Base-by-base conservation (phyloP, 2,329 filamentous ascomycete genomes). In the Fusarium penzigii region DNA sequence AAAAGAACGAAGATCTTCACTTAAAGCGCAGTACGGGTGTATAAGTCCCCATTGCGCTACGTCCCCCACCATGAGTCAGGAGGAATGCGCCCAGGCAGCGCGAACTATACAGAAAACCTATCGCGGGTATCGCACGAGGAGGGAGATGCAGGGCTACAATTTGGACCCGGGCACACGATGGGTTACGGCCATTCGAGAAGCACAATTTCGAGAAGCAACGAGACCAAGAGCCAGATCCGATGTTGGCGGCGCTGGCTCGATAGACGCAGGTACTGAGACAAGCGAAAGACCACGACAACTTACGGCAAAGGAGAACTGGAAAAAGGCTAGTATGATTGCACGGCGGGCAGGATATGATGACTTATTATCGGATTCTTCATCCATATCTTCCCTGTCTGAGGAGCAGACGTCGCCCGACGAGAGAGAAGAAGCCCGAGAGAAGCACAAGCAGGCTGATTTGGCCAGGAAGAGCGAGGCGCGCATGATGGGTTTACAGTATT, bases 401-500 rank as follows among this genome's bases (percentile, higher is more conserved):
- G 62, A 66, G 48, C 59, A 61, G 48, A 66, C 69, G 52, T 66
- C 68, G 6, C 55, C 70, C 8, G 68, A 77, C 57, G 66, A 77
- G 53, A 71, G 68, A 49, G 71, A 73, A 8, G 69, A 68, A 12
- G 65, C 65, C 11, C 72, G 67, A 44, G 72, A 72, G 48, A 68
- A 70, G 43, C 75, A 75, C 49, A 68, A 76, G 9, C 75, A 83
- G 59, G 73, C 79, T 51, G 83, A 82, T 65, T 73, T 74, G 1
- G 77, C 82, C 61, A 78, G 86, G 36, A 83, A 84, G 53, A 82
- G 85, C 60, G 83, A 82, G 6, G 86, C 90, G 1, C 89, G 87
- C 68, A 87, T 84, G 69, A 93, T 96, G 89, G 90, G 90, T 16
- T 70, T 95, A 36, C 87, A 90, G 65, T 96, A 96, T 67, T 96